Evolutionary conservation across 805 yeast genomes (phyloP).

Genomic region (Candida vartiovaarae): DNA sequence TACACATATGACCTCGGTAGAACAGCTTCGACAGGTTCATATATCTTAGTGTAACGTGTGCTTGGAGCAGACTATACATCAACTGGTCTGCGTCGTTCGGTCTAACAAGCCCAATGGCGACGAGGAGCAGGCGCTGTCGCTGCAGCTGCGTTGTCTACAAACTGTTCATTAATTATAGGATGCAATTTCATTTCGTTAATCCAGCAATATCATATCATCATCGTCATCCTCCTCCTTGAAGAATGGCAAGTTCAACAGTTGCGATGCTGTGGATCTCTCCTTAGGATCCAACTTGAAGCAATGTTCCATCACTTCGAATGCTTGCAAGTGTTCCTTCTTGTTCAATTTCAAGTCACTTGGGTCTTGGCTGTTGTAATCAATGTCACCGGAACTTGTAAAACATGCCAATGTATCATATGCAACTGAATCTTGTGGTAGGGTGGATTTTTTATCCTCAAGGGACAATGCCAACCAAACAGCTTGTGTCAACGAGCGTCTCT

Average conservation of each 20-base stretch:
- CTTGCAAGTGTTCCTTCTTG: conserved; percentile 16
- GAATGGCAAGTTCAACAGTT: conserved; percentile 40
- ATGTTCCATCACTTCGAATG: conserved; percentile 19
- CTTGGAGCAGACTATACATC: too few species aligned
- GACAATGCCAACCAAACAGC: conserved; percentile 37
- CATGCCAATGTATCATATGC: conserved; percentile 55
- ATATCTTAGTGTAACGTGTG: too few species aligned
- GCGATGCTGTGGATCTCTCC: conserved; percentile 74
- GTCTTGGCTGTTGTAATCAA: conserved; percentile 3
- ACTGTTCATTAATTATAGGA: too few species aligned
- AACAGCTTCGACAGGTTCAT: too few species aligned
- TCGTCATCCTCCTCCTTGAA: conserved; percentile 17
- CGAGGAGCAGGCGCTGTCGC: too few species aligned
- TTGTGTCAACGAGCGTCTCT: conserved; percentile 23
- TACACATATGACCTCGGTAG: too few species aligned
- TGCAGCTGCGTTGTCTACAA: too few species aligned
- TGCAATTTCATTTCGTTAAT: background rate
- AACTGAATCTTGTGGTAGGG: conserved; percentile 68
- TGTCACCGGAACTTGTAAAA: conserved; percentile 8
- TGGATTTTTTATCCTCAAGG: conserved; percentile 45
- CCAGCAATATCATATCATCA: conserved; percentile 11
- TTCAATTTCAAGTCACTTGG: background rate
- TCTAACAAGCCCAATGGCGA: too few species aligned
- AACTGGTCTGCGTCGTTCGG: too few species aligned
- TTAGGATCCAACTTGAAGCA: conserved; percentile 78